Conservation (phyloP, 805 yeast genomes). For the Yamadazyma akitaensis region DNA sequence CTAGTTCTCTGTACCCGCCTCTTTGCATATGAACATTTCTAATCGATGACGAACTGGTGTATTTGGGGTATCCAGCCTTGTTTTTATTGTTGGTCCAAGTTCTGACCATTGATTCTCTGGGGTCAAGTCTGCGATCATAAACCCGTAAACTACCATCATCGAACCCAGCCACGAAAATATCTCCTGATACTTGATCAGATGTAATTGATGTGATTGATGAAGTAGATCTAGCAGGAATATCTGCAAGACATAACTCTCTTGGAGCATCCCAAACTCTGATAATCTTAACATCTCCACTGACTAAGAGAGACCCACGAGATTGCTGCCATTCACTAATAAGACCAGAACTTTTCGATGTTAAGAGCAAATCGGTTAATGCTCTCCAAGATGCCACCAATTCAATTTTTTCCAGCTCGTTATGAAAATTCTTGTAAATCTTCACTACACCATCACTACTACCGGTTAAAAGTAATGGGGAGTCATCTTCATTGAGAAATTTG, state of each 20-base stretch:
- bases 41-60: constrained; percentile 49
- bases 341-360: constrained; percentile 80
- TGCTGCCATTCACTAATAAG: constrained; percentile 96
- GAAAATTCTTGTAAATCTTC: constrained; percentile 76
- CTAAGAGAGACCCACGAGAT: constrained; percentile 83
- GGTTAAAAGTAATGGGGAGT: constrained; percentile 74
- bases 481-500: constrained; percentile 88
- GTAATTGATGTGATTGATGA: constrained; percentile 86
- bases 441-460: constrained; percentile 96
- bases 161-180: constrained; percentile 86
- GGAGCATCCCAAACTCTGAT: constrained; percentile 97
- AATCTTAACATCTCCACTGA: constrained; percentile 91
- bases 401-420: constrained; percentile 27
- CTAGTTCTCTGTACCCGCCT: constrained; percentile 90
- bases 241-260: constrained; percentile 78
- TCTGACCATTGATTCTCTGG: constrained; percentile 81
- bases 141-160: constrained; percentile 86
- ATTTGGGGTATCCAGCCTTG: constrained; percentile 11
- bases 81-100: constrained; percentile 54
- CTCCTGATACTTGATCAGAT: constrained; percentile 94
- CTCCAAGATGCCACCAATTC: constrained; percentile 87
- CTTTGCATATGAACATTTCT: constrained; percentile 90
- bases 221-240: constrained; percentile 88
- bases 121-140: constrained; percentile 83
- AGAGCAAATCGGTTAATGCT: constrained; percentile 79